These are phyloP conservation scores for Pleurotus tuoliensis DNA, from an alignment of 768 basidiomycete genomes.

Conservation along the genomic window DNA sequence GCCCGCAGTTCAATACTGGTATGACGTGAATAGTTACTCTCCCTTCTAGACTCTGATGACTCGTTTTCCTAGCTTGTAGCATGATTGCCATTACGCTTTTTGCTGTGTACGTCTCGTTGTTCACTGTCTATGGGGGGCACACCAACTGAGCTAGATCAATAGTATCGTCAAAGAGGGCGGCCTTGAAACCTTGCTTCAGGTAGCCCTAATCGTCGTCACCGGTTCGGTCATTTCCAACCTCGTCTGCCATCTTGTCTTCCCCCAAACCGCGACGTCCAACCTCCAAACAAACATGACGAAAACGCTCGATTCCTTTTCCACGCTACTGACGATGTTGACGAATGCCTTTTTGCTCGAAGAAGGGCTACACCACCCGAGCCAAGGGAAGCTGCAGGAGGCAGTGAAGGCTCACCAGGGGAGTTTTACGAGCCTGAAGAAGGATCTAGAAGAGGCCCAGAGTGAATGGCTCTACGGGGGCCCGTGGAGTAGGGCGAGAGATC, in stretches of 20 bases:
- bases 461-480: slow-evolving; percentile 58
- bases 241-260: slow-evolving; percentile 84
- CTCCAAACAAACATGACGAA: slow-evolving; percentile 83
- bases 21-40: slow-evolving; percentile 13
- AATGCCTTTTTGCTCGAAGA: slow-evolving; percentile 83
- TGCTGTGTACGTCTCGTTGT: slow-evolving; percentile 53
- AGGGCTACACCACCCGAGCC: slow-evolving; percentile 48
- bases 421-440: slow-evolving; percentile 87
- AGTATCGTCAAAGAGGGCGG: slow-evolving; percentile 90
- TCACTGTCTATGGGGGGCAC: background rate
- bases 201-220: slow-evolving; percentile 71
- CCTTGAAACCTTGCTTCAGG: slow-evolving; percentile 66
- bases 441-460: slow-evolving; percentile 80
- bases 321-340: slow-evolving; percentile 77
- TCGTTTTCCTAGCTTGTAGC: slow-evolving; percentile 55
- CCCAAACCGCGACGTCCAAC: slow-evolving; percentile 74
- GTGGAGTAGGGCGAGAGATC: slow-evolving; percentile 20
- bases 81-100: slow-evolving; percentile 85
- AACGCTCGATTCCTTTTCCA: slow-evolving; percentile 85
- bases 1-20: slow-evolving; percentile 89
- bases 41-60: background rate
- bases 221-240: slow-evolving; percentile 79
- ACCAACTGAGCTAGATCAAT: slow-evolving; percentile 5
- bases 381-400: slow-evolving; percentile 70
- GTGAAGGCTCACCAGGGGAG: slow-evolving; percentile 83